Base-by-base conservation (phyloP, 345 rosid species). In the Crucihimalaya himalaica region DNA sequence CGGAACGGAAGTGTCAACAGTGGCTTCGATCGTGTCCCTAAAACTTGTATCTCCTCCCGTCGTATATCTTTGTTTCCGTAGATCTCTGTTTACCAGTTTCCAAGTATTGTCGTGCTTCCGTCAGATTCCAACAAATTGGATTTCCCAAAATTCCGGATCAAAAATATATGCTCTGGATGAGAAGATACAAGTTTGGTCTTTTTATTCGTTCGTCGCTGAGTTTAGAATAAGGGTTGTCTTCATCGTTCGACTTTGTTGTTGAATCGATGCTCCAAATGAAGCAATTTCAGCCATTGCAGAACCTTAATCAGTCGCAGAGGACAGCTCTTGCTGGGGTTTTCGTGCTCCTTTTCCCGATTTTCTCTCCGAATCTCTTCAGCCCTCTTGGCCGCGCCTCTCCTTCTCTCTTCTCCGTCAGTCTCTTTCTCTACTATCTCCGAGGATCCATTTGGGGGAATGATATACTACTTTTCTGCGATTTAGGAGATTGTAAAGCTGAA, bases 331-430 rank as follows among this genome's bases (percentile, higher is more conserved):
- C 78, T 13, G 90, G 83, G 0, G 83, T 83, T 34, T 63, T 85
- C 68, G 54, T 81, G 5, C 40, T 90, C 72, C 83, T 92, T 55
- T 46, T 88, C 29, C 99, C 97, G 7, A 61, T 84, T 62, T 73
- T 85, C 66, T 64, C 66, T 28, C 91, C 97, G 8, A 64, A 74
- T 75, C 84, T 90, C 62, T 95, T 87, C 77, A 18, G 57, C 28
- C 98, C 98, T 13, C 76, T 92, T 61, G 81, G 87, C 71, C 86
- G 88, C 51, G 81, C 98, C 62, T 92, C 71, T 42, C 92, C 99
- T 61, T 84, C 88, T 68, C 77, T 85, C 55, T 90, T 95, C 90
- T 90, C 94, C 35, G 97, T 92, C 79, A 29, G 87, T 80, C 56
- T 63, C 12, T 29, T 12, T 35, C 63, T 34, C 31, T 66, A n/a